Percentiles rank a stretch among this genome's conserved stretches.
These are phyloP conservation scores for Gastrolobium villosum DNA, from an alignment of 306 rosid species.

Conservation along the genomic window DNA sequence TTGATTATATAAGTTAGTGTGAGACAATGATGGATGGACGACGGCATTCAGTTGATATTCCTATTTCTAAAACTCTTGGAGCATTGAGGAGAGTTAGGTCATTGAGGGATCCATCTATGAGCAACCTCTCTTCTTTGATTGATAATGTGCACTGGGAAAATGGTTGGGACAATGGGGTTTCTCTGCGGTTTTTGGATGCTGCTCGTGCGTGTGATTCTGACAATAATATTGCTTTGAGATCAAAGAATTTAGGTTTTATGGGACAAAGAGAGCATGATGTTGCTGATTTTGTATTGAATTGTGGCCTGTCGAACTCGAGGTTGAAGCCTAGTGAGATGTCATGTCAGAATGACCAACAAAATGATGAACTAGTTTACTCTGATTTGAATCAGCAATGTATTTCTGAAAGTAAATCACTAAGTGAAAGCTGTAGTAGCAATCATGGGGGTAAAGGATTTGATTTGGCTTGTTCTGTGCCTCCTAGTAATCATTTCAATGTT, in stretches of 20 bases:
- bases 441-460: slow-evolving; percentile 54
- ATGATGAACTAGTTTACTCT: slow-evolving; percentile 47
- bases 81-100: slow-evolving; percentile 91
- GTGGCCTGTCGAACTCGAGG: slow-evolving; percentile 50
- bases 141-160: slow-evolving; percentile 88
- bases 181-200: slow-evolving; percentile 59
- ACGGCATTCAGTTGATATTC: slow-evolving; percentile 89
- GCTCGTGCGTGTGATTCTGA: slow-evolving; percentile 53
- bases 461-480: slow-evolving; percentile 48
- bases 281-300: slow-evolving; percentile 51
- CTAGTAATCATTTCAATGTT: slow-evolving; percentile 51
- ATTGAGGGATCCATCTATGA: slow-evolving; percentile 85
- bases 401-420: slow-evolving; percentile 50
- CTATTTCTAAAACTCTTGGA: slow-evolving; percentile 79
- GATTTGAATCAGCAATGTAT: slow-evolving; percentile 37
- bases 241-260: slow-evolving; percentile 49
- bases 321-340: slow-evolving; percentile 48
- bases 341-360: slow-evolving; percentile 43
- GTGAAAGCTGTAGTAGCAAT: slow-evolving; percentile 58
- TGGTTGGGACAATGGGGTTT: slow-evolving; percentile 61
- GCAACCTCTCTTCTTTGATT: slow-evolving; percentile 64
- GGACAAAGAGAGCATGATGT: slow-evolving; percentile 47
- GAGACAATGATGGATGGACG: slow-evolving; percentile 71
- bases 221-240: slow-evolving; percentile 40
- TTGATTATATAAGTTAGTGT: slow-evolving; percentile 29